These are phyloP conservation scores for Lycium barbarum DNA, from an alignment of 257 asterid genomes.

Conservation along the genomic window DNA sequence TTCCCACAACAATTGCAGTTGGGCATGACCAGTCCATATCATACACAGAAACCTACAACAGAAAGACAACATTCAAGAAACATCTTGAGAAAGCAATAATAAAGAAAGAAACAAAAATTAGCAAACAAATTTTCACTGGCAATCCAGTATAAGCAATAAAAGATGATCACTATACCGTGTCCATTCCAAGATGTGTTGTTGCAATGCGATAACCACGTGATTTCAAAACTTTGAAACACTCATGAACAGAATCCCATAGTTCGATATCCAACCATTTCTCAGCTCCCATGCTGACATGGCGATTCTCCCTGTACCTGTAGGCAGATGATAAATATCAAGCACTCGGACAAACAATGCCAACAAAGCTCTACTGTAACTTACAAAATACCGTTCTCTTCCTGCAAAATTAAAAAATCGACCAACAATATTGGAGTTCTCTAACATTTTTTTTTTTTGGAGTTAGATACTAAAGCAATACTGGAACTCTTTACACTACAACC, in stretches of 20 bases:
- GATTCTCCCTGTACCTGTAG: constrained; percentile 84
- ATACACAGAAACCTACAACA: constrained; percentile 73
- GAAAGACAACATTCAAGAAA: not conserved
- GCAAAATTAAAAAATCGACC: not conserved
- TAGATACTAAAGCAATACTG: not conserved
- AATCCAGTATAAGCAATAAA: constrained; percentile 6
- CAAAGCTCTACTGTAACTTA: not conserved
- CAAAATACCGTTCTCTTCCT: not conserved
- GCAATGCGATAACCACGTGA: constrained; percentile 96
- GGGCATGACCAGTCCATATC: constrained; percentile 95
- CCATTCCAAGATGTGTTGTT: constrained; percentile 75
- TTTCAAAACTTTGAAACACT: constrained; percentile 76
- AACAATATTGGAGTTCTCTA: not conserved
- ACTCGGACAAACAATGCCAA: not conserved
- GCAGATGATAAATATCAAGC: constrained; percentile 20
- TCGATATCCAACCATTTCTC: constrained; percentile 99
- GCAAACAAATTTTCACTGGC: not conserved
- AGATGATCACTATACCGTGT: constrained; percentile 54
- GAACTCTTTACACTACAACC: not conserved
- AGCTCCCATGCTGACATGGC: constrained; percentile 99
- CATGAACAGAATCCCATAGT: constrained; percentile 77
- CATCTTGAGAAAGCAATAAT: constrained; percentile 33
- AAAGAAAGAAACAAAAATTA: not conserved
- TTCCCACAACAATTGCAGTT: constrained; percentile 93
- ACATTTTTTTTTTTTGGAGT: not conserved